These are phyloP conservation scores for Beauveria caledonica DNA, from an alignment of 2,329 filamentous ascomycete genomes.

Conservation along the genomic window DNA sequence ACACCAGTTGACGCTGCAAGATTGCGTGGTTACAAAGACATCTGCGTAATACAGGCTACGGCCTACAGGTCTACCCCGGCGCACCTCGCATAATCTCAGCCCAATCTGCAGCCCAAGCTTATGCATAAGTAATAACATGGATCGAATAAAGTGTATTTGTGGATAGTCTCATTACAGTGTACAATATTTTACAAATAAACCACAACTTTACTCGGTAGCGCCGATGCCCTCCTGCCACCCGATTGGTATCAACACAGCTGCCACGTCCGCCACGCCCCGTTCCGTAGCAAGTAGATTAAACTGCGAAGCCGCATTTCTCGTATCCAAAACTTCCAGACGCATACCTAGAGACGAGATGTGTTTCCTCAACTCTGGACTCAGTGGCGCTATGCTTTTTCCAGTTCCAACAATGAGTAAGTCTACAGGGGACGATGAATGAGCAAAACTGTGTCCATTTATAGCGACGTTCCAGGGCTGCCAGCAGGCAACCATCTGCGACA, in stretches of 20 bases:
- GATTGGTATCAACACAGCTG: slow-evolving; percentile 78
- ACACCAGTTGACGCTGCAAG: too few relatives aligned
- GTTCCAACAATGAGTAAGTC: slow-evolving; percentile 87
- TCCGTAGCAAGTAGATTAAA: slow-evolving; percentile 96
- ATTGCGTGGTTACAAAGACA: too few relatives aligned
- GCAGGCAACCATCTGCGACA: not conserved
- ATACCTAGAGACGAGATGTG: slow-evolving; percentile 73
- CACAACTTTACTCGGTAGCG: slow-evolving; percentile 20
- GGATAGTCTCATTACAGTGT: not conserved
- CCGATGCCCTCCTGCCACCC: slow-evolving; percentile 64
- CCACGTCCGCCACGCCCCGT: slow-evolving; percentile 74
- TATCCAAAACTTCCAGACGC: slow-evolving; percentile 81
- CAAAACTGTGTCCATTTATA: not conserved
- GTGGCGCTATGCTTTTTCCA: slow-evolving; percentile 64
- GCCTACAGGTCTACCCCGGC: too few relatives aligned
- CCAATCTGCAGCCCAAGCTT: not conserved
- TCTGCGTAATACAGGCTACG: too few relatives aligned
- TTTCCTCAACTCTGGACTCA: slow-evolving; percentile 66
- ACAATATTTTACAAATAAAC: slow-evolving; percentile 7
- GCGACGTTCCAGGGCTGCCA: too few relatives aligned
- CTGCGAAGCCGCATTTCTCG: slow-evolving; percentile 85
- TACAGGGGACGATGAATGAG: slow-evolving; percentile 26
- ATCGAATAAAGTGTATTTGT: too few relatives aligned
- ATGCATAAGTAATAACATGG: not conserved
- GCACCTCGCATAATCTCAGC: not conserved